Evolutionary conservation across 2,329 filamentous ascomycete species (phyloP), one percentile per base, ranked within the genome.

Genomic region (Exophiala oligosperma): DNA sequence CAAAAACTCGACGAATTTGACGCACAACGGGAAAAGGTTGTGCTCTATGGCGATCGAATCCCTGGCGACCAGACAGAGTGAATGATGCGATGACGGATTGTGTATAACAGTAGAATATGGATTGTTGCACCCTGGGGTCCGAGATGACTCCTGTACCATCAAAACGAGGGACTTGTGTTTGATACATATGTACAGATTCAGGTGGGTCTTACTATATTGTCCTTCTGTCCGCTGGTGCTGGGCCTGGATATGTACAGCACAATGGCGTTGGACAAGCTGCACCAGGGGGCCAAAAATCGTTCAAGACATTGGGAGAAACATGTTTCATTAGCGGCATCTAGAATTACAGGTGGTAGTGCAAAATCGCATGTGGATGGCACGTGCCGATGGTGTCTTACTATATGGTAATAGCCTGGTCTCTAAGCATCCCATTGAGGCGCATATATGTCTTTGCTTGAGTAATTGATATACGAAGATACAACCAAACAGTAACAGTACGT

Each of bases 1-100:
- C 68, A 77, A 54, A 59, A 74, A 62, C 76, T 87, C 69, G 81
- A 85, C 55, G 66, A 77, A 67, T 67, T 79, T 29, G 83, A 87
- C 56, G 72, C 77, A 57, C 68, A 72, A 47, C 67, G 73, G 23
- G 78, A 78, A 35, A 56, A 49, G 38, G 57, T 68, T 37, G 63
- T 68, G 23, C 62, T 69, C 24, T 67, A 67, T 35, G 49, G 61
- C 4, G 54, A 56, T 35, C 35, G 49, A 43, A 28, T 26, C 23
- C 11, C 29, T 54, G 35, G 54, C 23, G 28, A 46, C 17, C 12
- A 35, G 12, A 17, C 17, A 26, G 38, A 32, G 14, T 37, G 29
- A 43, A 24, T 14, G 32, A 29, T 23, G 24, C 21, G 17, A 35
- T 24, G 41, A 49, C 29, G 17, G 49, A 29, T 26, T 43, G 14